These are phyloP conservation scores for Hypoxylon sp. DNA, from an alignment of 2,329 filamentous ascomycete genomes.

Conservation along the genomic window DNA sequence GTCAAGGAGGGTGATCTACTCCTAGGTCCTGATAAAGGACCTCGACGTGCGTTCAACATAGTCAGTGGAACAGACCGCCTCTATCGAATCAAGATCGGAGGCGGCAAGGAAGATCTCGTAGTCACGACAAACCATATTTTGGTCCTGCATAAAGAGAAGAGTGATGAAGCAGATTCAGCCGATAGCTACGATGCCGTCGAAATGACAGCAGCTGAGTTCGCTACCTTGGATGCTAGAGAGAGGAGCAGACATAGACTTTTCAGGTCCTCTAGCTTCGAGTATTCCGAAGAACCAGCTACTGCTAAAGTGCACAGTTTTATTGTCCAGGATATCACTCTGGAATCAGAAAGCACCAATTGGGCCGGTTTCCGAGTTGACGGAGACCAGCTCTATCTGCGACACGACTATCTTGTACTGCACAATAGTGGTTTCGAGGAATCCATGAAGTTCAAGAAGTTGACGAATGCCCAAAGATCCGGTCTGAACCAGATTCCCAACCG, in stretches of 20 bases:
- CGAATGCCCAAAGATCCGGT: conserved; percentile 96
- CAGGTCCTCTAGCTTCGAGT: conserved; percentile 54
- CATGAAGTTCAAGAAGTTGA: conserved; percentile 99
- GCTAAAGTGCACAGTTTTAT: conserved; percentile 56
- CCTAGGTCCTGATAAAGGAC: conserved; percentile 63
- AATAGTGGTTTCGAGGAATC: conserved; percentile 69
- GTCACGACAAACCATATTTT: conserved; percentile 66
- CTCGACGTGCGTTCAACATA: conserved; percentile 65
- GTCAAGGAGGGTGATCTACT: conserved; percentile 65
- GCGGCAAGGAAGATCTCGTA: conserved; percentile 62
- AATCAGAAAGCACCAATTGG: conserved; percentile 62
- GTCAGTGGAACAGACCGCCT: conserved; percentile 63
- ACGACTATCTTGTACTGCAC: conserved; percentile 64
- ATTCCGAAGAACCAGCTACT: conserved; percentile 46
- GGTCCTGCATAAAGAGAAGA: conserved; percentile 59
- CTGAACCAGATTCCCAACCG: conserved; percentile 98
- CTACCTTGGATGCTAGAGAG: conserved; percentile 57
- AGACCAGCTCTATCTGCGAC: conserved; percentile 66
- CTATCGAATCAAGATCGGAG: conserved; percentile 64
- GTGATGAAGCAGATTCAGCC: conserved; percentile 34
- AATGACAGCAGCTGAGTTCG: conserved; percentile 63
- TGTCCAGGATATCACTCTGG: conserved; percentile 60
- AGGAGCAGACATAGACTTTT: conserved; percentile 57
- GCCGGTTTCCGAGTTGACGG: conserved; percentile 66
- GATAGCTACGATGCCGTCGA: conserved; percentile 59